Evolutionary conservation across 768 basidiomycete species (phyloP), one percentile per base, ranked within the genome.

Genomic region (Rhodotorula graminis): DNA sequence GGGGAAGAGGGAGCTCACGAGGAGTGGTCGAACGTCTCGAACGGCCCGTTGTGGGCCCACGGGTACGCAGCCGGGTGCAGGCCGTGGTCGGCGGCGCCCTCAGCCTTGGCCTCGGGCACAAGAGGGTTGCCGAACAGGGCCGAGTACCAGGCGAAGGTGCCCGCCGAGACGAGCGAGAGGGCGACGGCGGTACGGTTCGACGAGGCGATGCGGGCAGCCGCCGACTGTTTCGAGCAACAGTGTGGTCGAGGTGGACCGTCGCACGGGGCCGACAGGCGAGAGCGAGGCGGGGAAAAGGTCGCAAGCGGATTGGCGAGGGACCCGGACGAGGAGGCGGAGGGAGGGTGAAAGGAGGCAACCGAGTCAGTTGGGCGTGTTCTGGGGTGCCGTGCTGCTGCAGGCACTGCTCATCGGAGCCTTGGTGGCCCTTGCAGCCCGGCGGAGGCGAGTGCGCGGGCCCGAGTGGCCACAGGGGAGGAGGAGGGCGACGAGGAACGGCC

Each of bases 11-110:
- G 25, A 27, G 33, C 86, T 81, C 84, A 93, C 95, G 93, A 89
- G 73, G 92, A 87, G 82, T 99, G 96, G 85, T 99, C 94, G 80
- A 94, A 99, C 58, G 90, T 89, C 83, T 96, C 92, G 40, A 99
- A 83, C 70, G 82, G 80, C 15, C 96, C 96, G 69, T 87, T 87
- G 84, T 98, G 93, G 49, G 91, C 85, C 92, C 94, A 99, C 29
- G 96, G 95, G 81, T 90, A 90, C 44, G 82, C 79, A 69, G 89
- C 80, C 37, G 96, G 87, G 83, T 99, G 96, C 53, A 99, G 88
- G 72, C 96, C 96, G 77, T 93, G 93, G 76, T 99, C 96, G 58
- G 88, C 91, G 64, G 89, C 89, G 73, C 90, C 89, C 83, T 90
- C 93, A 60, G 96, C 96, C 80, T 92, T 91, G 12, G 89, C 95